These are phyloP conservation scores for Phalaenopsis equestris DNA, from an alignment of 106 monocot species.

Conservation along the genomic window DNA sequence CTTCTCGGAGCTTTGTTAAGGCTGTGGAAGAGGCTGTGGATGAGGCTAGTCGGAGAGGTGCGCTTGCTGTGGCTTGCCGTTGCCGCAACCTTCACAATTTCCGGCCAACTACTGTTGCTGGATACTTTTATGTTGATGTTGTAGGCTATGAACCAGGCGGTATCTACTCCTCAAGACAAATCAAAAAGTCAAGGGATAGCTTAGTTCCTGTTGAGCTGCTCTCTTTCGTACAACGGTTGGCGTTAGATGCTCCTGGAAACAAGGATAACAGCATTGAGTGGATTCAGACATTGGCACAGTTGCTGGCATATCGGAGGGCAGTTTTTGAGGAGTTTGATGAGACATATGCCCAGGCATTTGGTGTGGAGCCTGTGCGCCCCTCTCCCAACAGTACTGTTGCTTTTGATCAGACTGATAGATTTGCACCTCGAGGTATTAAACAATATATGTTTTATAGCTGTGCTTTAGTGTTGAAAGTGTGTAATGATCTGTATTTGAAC, in stretches of 20 bases:
- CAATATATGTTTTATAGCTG: conserved; percentile 13
- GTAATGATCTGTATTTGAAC: conserved; percentile 8
- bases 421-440: conserved; percentile 51
- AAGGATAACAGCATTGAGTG: conserved; percentile 16
- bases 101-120: conserved; percentile 22
- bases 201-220: conserved; percentile 37
- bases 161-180: conserved; percentile 53
- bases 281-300: conserved; percentile 17
- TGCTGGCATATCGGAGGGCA: conserved; percentile 35
- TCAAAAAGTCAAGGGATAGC: conserved; percentile 33
- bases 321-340: conserved; percentile 57
- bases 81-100: conserved; percentile 50
- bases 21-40: conserved; percentile 79
- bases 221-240: conserved; percentile 28
- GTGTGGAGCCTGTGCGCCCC: conserved; percentile 31
- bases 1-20: conserved; percentile 31
- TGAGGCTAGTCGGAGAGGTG: conserved; percentile 46
- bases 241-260: conserved; percentile 15
- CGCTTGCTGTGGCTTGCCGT: conserved; percentile 57
- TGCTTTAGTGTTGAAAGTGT: conserved; percentile 17
- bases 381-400: conserved; percentile 7
- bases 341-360: conserved; percentile 63
- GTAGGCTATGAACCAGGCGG: conserved; percentile 46
- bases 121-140: conserved; percentile 56
- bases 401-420: conserved; percentile 19